These are phyloP conservation scores for Schoenoplectus triqueter DNA, from an alignment of 202 grass and related monocot species.

Conservation along the genomic window DNA sequence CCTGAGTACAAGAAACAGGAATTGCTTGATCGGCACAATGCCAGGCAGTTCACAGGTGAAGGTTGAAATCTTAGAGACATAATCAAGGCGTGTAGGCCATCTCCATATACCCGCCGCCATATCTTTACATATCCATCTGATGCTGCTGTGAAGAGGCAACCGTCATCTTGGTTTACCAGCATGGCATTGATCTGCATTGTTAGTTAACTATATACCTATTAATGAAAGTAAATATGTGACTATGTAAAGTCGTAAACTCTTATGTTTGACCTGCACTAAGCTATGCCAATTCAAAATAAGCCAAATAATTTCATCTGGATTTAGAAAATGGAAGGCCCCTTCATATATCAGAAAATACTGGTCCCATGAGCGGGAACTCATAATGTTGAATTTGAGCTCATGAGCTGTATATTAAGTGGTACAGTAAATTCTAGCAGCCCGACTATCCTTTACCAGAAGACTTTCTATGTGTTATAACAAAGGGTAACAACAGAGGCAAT, in stretches of 20 bases:
- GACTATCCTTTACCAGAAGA: constrained; percentile 18
- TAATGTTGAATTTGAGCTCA: background rate
- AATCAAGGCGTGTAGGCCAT: constrained; percentile 67
- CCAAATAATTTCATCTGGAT: too few species aligned
- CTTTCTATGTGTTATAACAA: background rate
- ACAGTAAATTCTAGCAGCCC: background rate
- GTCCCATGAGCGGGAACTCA: background rate
- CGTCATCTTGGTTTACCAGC: constrained; percentile 69
- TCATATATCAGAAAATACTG: too few species aligned
- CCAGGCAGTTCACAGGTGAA: constrained; percentile 74
- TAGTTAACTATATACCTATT: background rate
- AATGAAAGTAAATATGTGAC: background rate
- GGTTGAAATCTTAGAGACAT: constrained; percentile 63
- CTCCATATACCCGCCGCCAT: constrained; percentile 76
- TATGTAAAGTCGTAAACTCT: too few species aligned
- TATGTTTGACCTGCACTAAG: too few species aligned
- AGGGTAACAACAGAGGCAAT: too few species aligned
- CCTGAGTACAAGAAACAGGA: constrained; percentile 77
- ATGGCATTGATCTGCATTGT: constrained; percentile 51
- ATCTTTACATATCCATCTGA: constrained; percentile 82
- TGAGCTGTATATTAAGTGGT: constrained; percentile 18
- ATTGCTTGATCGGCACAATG: constrained; percentile 50
- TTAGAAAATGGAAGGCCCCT: too few species aligned
- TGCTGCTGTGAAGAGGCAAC: constrained; percentile 76
- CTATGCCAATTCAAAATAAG: too few species aligned